A percentile compares a stretch with the other conserved stretches of the same genome.
These are phyloP conservation scores for Coniochaeta sp. DNA, from an alignment of 2,329 filamentous ascomycete genomes.

Conservation along the genomic window DNA sequence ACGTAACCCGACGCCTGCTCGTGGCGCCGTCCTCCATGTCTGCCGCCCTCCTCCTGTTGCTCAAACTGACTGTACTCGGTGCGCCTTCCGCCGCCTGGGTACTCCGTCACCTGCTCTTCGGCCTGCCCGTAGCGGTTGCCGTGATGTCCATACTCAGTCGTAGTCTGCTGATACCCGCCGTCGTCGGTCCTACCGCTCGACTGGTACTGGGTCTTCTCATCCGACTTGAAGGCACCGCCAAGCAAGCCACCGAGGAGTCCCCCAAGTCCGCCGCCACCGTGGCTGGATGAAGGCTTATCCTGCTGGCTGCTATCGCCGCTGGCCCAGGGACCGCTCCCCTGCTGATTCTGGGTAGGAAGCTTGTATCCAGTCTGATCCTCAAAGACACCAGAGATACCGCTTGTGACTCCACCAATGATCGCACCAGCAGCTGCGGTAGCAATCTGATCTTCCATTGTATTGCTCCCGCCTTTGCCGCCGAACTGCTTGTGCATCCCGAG, in stretches of 20 bases:
- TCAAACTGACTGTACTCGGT: constrained; percentile 57
- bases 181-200: constrained; percentile 45
- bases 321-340: constrained; percentile 7
- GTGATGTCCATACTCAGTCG: constrained; percentile 53
- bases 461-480: constrained; percentile 21
- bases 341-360: constrained; percentile 21
- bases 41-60: constrained; percentile 1
- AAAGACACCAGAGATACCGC: constrained; percentile 39
- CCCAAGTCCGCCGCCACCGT: constrained; percentile 42
- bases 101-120: constrained; percentile 50
- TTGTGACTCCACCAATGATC: constrained; percentile 50
- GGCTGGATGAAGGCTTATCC: constrained; percentile 18
- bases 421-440: constrained; percentile 47
- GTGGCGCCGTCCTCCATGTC: constrained; percentile 16
- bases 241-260: constrained; percentile 64
- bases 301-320: constrained; percentile 15
- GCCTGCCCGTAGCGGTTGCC: constrained; percentile 53
- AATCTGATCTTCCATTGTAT: constrained; percentile 49
- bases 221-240: constrained; percentile 32
- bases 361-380: constrained; percentile 37
- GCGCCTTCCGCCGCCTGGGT: constrained; percentile 46
- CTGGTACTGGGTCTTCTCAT: constrained; percentile 44
- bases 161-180: constrained; percentile 52
- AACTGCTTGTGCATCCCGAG: constrained; percentile 68
- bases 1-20: constrained; percentile 48